phyloP scores from a whole-genome alignment of 2,329 filamentous ascomycete genomes.

The Verruconis gallopava region DNA sequence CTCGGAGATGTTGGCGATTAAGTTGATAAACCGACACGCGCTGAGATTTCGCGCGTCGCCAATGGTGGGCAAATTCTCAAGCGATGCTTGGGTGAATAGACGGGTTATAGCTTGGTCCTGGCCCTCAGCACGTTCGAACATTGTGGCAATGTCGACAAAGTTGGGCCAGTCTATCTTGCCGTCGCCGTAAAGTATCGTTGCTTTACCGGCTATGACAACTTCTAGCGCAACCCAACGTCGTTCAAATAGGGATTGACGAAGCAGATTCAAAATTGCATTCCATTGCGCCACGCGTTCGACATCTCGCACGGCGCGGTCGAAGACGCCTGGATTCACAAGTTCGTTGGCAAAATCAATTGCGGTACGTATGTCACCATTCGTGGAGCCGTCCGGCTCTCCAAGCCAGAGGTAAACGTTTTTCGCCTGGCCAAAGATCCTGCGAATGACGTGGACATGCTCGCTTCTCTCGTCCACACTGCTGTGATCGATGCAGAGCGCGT shows the following conservation, averaged over 20 bases:
- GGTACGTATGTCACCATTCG: constrained; percentile 16
- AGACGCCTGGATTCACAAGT: constrained; percentile 19
- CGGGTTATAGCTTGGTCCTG: neutral
- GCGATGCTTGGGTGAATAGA: neutral
- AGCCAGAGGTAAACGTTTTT: constrained; percentile 23
- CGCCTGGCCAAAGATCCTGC: constrained; percentile 21
- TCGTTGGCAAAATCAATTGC: constrained; percentile 19
- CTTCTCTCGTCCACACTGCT: constrained; percentile 17
- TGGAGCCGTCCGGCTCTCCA: constrained; percentile 19
- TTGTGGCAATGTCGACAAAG: constrained; percentile 26
- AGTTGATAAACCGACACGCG: constrained; percentile 3
- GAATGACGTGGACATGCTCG: constrained; percentile 24
- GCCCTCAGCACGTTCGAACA: constrained; percentile 17
- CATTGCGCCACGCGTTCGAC: constrained; percentile 16
- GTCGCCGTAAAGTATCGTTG: constrained; percentile 26
- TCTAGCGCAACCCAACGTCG: constrained; percentile 31
- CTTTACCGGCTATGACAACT: constrained; percentile 23
- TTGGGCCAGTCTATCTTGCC: constrained; percentile 24
- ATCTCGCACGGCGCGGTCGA: constrained; percentile 19
- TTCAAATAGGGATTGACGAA: constrained; percentile 20
- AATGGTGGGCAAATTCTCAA: neutral
- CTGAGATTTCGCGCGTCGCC: neutral
- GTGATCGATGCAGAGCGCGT: constrained; percentile 6
- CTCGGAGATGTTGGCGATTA: constrained; percentile 2
- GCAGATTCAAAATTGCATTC: constrained; percentile 23